Evolutionary conservation across 2,329 filamentous ascomycete species (phyloP).

Genomic region (Colletotrichum echinochloae): DNA sequence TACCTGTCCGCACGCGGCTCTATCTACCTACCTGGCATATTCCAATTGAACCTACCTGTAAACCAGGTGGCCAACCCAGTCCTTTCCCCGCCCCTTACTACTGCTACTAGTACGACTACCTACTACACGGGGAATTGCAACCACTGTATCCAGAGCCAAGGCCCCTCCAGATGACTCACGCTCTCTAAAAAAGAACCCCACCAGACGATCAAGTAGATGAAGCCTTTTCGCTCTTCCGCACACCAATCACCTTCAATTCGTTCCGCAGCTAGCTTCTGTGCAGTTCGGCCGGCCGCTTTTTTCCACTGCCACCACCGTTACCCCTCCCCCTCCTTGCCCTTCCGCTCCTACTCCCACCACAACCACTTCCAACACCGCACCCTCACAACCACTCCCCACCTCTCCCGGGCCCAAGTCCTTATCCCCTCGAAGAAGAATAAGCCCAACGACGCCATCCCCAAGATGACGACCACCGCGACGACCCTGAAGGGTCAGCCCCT

Average conservation of each 20-base stretch:
- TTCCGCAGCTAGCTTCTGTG: slow-evolving; percentile 42
- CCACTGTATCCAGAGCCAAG: neutral
- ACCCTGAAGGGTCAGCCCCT: slow-evolving; percentile 92
- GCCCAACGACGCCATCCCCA: slow-evolving; percentile 33
- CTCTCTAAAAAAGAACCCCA: slow-evolving; percentile 32
- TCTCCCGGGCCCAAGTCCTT: slow-evolving; percentile 34
- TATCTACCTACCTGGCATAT: neutral
- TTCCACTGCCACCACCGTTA: slow-evolving; percentile 34
- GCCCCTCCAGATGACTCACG: slow-evolving; percentile 40
- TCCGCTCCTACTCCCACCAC: slow-evolving; percentile 17
- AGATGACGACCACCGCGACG: slow-evolving; percentile 69
- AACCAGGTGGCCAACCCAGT: slow-evolving; percentile 3
- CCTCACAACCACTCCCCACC: slow-evolving; percentile 33
- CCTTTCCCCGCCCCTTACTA: neutral
- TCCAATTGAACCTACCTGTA: slow-evolving; percentile 5
- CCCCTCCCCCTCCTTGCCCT: slow-evolving; percentile 38
- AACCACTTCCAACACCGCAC: slow-evolving; percentile 25
- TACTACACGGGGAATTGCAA: neutral
- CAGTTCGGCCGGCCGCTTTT: slow-evolving; percentile 41
- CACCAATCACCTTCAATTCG: slow-evolving; percentile 41
- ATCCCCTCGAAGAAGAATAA: slow-evolving; percentile 35
- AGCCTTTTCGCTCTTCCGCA: slow-evolving; percentile 39
- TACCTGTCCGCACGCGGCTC: neutral
- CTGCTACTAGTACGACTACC: no score
- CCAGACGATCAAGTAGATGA: slow-evolving; percentile 39